phyloP scores from a whole-genome alignment of 2,329 filamentous ascomycete species.

The Sporothrix luriei region DNA sequence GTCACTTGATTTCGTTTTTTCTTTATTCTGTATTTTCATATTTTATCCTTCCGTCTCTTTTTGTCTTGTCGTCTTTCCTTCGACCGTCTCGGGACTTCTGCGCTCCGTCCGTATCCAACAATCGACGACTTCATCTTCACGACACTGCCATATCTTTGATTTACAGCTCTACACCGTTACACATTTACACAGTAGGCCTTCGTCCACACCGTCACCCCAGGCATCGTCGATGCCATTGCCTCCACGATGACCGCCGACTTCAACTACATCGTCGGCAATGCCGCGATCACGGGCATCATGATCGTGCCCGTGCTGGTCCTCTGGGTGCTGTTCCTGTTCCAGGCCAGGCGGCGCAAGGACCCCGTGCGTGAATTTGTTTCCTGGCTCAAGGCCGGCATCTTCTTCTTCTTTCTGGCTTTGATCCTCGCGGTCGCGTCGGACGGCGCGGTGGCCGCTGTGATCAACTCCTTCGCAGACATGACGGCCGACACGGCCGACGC shows the following conservation, averaged over 20 bases:
- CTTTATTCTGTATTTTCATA: not conserved
- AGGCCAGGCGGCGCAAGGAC: constrained; percentile 36
- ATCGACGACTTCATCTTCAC: not conserved
- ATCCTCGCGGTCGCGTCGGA: constrained; percentile 16
- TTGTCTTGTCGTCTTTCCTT: not conserved
- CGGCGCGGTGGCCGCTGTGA: not conserved
- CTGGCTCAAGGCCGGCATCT: constrained; percentile 36
- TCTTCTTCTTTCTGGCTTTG: constrained; percentile 34
- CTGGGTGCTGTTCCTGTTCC: constrained; percentile 35
- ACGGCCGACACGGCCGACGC: not conserved
- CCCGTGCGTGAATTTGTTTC: constrained; percentile 36
- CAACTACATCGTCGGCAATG: not conserved
- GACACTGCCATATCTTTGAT: not conserved
- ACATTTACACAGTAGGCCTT: not conserved
- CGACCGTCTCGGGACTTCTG: not conserved
- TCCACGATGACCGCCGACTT: not conserved
- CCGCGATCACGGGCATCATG: constrained; percentile 32
- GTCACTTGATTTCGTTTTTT: not conserved
- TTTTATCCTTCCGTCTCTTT: not conserved
- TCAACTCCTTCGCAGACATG: not conserved
- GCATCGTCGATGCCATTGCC: not conserved
- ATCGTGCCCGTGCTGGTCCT: constrained; percentile 36
- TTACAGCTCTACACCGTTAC: no score
- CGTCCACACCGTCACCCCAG: not conserved
- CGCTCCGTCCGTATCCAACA: not conserved